Conservation (phyloP, 805 yeast species). For the Naumovozyma castellii region DNA sequence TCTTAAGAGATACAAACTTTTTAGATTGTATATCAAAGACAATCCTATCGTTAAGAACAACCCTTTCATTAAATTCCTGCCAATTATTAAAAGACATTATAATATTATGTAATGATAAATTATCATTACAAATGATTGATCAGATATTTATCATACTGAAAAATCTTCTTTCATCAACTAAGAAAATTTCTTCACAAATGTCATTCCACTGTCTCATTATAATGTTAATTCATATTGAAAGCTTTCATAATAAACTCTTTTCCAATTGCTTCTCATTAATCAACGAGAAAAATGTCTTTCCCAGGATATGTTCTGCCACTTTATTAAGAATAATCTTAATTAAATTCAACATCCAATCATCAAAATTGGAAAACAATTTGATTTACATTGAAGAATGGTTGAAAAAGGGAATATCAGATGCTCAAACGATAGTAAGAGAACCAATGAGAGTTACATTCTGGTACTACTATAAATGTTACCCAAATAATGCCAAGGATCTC, state of each 20-base stretch:
- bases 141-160: constrained; percentile 28
- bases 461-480: constrained; percentile 50
- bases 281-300: constrained; percentile 60
- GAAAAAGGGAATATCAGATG: constrained; percentile 59
- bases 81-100: constrained; percentile 61
- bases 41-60: constrained; percentile 68
- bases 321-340: constrained; percentile 61
- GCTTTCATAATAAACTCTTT: constrained; percentile 43
- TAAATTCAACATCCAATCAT: constrained; percentile 34
- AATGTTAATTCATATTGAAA: constrained; percentile 41
- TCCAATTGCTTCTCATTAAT: constrained; percentile 42
- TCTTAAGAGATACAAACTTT: constrained; percentile 33
- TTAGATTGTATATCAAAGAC: constrained; percentile 59
- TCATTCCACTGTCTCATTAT: constrained; percentile 37
- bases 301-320: constrained; percentile 57
- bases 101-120: constrained; percentile 15
- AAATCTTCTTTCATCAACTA: constrained; percentile 31
- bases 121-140: constrained; percentile 29
- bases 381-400: constrained; percentile 40
- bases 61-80: constrained; percentile 67
- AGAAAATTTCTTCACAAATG: constrained; percentile 31
- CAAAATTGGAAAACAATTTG: constrained; percentile 30
- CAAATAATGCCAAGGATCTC: constrained; percentile 39
- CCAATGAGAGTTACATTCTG: constrained; percentile 66
- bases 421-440: constrained; percentile 73